phyloP scores from a whole-genome alignment of 176 grass and related monocot species.

The Thalia dealbata region DNA sequence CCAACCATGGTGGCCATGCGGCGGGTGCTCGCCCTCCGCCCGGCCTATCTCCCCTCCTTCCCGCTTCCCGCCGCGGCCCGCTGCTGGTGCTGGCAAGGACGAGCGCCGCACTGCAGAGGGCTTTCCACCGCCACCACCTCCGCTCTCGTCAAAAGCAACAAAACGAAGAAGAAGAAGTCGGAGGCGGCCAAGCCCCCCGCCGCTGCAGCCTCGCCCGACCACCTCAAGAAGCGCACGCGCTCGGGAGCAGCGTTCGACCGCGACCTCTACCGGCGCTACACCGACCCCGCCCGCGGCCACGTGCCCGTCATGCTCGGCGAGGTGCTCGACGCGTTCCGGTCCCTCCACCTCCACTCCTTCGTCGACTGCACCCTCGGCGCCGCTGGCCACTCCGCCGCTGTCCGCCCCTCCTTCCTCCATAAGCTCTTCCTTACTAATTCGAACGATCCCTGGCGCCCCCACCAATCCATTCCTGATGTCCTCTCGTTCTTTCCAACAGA shows the following conservation, averaged over 20 bases:
- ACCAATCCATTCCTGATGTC: neutral
- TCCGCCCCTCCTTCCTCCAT: neutral
- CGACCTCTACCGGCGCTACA: conserved; percentile 38
- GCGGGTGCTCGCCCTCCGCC: conserved; percentile 29
- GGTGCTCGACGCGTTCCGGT: conserved; percentile 27
- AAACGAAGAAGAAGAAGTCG: conserved; percentile 4
- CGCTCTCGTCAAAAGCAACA: conserved; percentile 23
- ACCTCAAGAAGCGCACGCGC: conserved; percentile 62
- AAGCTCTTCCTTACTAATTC: neutral
- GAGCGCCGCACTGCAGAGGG: conserved; percentile 22
- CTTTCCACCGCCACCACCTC: conserved; percentile 13
- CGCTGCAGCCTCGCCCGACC: conserved; percentile 4
- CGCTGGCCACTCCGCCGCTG: conserved; percentile 66
- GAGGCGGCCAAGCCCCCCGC: conserved; percentile 27
- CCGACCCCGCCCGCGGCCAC: conserved; percentile 22
- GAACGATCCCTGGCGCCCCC: no score
- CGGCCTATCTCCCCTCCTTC: neutral
- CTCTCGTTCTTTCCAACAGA: conserved; percentile 20
- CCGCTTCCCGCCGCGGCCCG: conserved; percentile 8
- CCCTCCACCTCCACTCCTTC: conserved; percentile 58
- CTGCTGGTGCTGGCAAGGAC: conserved; percentile 16
- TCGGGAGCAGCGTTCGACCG: conserved; percentile 53
- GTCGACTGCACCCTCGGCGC: conserved; percentile 93
- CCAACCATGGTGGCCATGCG: conserved; percentile 28
- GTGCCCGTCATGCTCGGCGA: conserved; percentile 4